A percentile compares a stretch with the other conserved stretches of the same genome.
These are phyloP conservation scores for Blastobotrys apis DNA, from an alignment of 1,139 yeast species.

Conservation along the genomic window DNA sequence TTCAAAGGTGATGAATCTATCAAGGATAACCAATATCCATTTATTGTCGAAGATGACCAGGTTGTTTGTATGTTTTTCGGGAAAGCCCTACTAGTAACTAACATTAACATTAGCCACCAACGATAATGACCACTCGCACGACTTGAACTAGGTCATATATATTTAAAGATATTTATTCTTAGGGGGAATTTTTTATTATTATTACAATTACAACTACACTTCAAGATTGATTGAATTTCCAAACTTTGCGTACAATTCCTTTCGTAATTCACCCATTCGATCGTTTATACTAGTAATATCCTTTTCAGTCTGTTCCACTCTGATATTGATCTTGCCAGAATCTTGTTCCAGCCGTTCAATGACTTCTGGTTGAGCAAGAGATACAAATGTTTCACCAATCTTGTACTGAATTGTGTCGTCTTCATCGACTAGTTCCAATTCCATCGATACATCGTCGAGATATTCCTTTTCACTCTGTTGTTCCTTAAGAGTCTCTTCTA, in stretches of 20 bases:
- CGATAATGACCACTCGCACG: background rate
- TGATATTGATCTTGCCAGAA: constrained; percentile 46
- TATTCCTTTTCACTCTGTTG: constrained; percentile 75
- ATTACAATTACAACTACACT: constrained; percentile 14
- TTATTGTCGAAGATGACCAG: constrained; percentile 40
- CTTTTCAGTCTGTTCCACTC: constrained; percentile 46
- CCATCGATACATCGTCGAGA: constrained; percentile 79
- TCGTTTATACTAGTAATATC: constrained; percentile 51
- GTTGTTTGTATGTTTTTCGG: constrained; percentile 12
- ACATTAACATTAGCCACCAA: background rate
- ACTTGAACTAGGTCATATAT: too few relatives aligned
- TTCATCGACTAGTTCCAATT: constrained; percentile 80
- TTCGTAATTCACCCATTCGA: constrained; percentile 58
- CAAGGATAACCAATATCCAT: constrained; percentile 35
- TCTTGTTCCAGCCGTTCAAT: constrained; percentile 60
- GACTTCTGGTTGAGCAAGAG: constrained; percentile 60
- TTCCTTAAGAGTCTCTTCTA: constrained; percentile 47
- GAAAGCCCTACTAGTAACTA: background rate
- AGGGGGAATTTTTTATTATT: constrained; percentile 2
- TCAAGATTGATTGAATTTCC: constrained; percentile 89
- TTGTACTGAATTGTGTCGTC: constrained; percentile 53
- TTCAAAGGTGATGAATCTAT: constrained; percentile 24
- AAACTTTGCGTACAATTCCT: constrained; percentile 77
- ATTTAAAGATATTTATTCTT: too few relatives aligned
- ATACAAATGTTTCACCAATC: constrained; percentile 74